These are phyloP conservation scores for Ochetophila trinervis DNA, from an alignment of 306 rosid species.

Conservation along the genomic window DNA sequence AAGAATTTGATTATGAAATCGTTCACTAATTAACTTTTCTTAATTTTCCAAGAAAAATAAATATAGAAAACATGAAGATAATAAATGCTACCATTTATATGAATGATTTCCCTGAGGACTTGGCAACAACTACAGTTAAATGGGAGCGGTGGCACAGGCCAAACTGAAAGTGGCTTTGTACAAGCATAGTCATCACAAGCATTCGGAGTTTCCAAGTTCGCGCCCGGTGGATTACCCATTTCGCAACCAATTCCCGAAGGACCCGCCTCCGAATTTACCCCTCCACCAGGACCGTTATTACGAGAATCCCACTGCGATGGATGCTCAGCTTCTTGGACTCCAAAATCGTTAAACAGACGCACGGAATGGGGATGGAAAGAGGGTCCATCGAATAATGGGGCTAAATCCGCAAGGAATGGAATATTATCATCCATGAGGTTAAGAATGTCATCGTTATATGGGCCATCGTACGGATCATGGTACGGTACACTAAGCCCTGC, in stretches of 20 bases:
- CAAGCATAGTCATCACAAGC: background rate
- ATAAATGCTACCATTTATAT: slow-evolving; percentile 40
- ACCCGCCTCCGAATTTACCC: slow-evolving; percentile 21
- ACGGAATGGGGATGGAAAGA: background rate
- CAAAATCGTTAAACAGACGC: background rate
- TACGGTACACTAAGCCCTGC: slow-evolving; percentile 15
- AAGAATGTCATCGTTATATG: slow-evolving; percentile 8
- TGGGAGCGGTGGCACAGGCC: slow-evolving; percentile 40
- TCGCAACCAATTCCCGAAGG: slow-evolving; percentile 8
- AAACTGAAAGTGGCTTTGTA: slow-evolving; percentile 8
- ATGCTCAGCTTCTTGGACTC: background rate
- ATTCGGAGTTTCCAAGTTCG: background rate
- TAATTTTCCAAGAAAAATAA: background rate
- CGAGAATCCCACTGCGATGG: slow-evolving; percentile 13
- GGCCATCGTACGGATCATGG: slow-evolving; percentile 23
- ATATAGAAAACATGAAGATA: no score
- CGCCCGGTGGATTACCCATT: background rate
- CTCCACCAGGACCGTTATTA: background rate
- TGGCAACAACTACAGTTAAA: slow-evolving; percentile 55
- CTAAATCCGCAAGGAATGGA: slow-evolving; percentile 23
- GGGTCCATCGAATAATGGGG: background rate
- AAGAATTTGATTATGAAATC: no score
- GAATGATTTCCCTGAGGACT: slow-evolving; percentile 61
- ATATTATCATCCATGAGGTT: slow-evolving; percentile 7
- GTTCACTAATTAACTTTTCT: background rate